Conservation (phyloP, 2,329 filamentous ascomycete genomes). For the Aspergillus sp. region DNA sequence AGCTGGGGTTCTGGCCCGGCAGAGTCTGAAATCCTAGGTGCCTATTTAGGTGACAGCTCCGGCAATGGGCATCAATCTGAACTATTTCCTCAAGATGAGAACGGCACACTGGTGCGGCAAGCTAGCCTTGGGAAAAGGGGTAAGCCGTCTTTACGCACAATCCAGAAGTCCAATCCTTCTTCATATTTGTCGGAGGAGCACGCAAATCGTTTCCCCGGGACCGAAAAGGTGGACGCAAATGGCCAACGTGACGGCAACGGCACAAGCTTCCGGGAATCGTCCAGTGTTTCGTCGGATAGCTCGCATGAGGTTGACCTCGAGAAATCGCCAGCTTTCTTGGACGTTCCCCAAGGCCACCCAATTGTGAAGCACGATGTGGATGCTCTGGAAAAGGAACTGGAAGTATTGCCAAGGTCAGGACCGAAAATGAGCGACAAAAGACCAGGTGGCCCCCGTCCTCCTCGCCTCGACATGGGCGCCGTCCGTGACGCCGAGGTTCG, state of each 20-base stretch:
- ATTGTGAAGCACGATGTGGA: conserved; percentile 8
- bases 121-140: conserved; percentile 36
- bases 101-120: conserved; percentile 27
- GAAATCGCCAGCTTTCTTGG: conserved; percentile 23
- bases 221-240: not conserved
- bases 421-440: conserved; percentile 33
- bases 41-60: conserved; percentile 22
- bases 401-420: conserved; percentile 17
- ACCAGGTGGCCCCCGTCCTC: conserved; percentile 45
- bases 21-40: conserved; percentile 39
- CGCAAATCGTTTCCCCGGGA: conserved; percentile 3
- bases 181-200: conserved; percentile 10
- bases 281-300: conserved; percentile 11
- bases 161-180: conserved; percentile 22
- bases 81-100: conserved; percentile 11
- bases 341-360: conserved; percentile 4
- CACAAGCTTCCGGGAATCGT: conserved; percentile 9
- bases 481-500: conserved; percentile 72
- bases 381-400: conserved; percentile 16
- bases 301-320: conserved; percentile 23
- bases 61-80: conserved; percentile 13
- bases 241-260: conserved; percentile 2
- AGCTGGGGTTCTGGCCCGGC: conserved; percentile 49
- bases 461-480: conserved; percentile 70
- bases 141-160: conserved; percentile 34